phyloP scores from a whole-genome alignment of 1,139 yeast species.

The Pichia sp. region DNA sequence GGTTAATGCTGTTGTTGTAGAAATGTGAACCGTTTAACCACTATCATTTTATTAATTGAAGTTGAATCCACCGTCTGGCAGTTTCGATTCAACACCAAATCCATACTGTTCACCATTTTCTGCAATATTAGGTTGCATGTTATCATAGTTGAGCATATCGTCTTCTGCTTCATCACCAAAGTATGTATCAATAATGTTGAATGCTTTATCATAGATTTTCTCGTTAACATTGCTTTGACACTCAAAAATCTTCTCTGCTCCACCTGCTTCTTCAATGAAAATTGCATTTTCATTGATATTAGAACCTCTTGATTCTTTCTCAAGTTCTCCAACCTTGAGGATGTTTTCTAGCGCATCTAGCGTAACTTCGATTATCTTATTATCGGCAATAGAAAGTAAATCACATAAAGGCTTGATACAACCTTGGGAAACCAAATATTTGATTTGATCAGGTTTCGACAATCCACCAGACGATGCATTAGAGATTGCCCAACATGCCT shows the following conservation, averaged over 20 bases:
- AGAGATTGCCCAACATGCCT: conserved; percentile 99
- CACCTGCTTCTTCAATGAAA: conserved; percentile 96
- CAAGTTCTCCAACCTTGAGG: conserved; percentile 89
- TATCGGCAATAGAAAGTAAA: conserved; percentile 79
- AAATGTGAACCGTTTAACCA: neutral
- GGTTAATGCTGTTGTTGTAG: neutral
- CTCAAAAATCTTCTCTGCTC: conserved; percentile 92
- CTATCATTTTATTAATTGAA: conserved; percentile 33
- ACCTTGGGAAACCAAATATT: conserved; percentile 89
- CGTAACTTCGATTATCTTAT: conserved; percentile 90
- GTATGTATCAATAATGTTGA: conserved; percentile 81
- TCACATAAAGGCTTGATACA: conserved; percentile 98
- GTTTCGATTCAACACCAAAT: conserved; percentile 60
- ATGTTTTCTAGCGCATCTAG: conserved; percentile 93
- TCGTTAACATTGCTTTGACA: conserved; percentile 91
- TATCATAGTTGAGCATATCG: conserved; percentile 52
- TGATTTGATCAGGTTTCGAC: conserved; percentile 86
- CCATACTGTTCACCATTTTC: conserved; percentile 71
- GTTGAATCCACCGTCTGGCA: conserved; percentile 47
- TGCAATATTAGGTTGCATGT: conserved; percentile 69
- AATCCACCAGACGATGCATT: conserved; percentile 97
- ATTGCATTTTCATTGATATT: conserved; percentile 81
- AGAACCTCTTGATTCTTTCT: conserved; percentile 70
- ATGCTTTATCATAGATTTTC: conserved; percentile 89
- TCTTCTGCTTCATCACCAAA: conserved; percentile 76